Percentiles rank a stretch among this genome's conserved stretches.
Conservation (phyloP, 1,284 basidiomycete species). For the Agroathelia rolfsii region DNA sequence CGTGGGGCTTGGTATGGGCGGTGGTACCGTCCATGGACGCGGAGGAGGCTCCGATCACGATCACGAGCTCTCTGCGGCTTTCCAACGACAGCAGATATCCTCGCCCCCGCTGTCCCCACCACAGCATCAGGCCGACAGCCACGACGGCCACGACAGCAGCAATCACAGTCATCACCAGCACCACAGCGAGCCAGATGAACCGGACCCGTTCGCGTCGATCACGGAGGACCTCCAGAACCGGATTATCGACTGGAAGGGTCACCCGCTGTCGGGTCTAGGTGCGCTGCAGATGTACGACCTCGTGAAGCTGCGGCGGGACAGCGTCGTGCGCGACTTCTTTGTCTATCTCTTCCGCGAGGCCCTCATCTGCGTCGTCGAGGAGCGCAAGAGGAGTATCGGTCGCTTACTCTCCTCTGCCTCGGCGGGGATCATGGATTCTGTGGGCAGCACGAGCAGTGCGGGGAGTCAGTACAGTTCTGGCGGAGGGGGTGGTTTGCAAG, state of each 20-base stretch:
- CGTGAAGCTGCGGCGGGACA: constrained; percentile 78
- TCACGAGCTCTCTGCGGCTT: too few species aligned
- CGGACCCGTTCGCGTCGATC: constrained; percentile 69
- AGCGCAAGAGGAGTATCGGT: constrained; percentile 74
- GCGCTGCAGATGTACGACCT: constrained; percentile 86
- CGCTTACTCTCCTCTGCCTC: constrained; percentile 56
- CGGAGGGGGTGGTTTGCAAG: too few species aligned
- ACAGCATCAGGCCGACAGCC: constrained; percentile 18
- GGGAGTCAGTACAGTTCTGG: constrained; percentile 33
- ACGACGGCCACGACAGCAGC: constrained; percentile 18
- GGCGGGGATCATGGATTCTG: constrained; percentile 35
- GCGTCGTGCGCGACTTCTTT: constrained; percentile 82
- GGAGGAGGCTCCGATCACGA: too few species aligned
- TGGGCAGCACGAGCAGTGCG: constrained; percentile 30
- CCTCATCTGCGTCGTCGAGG: constrained; percentile 92
- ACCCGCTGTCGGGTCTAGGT: constrained; percentile 80
- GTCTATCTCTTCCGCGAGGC: constrained; percentile 96
- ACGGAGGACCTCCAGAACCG: constrained; percentile 81
- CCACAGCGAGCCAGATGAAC: constrained; percentile 28
- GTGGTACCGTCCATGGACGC: too few species aligned
- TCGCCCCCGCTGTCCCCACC: constrained; percentile 29
- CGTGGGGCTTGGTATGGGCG: too few species aligned
- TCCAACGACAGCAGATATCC: too few species aligned
- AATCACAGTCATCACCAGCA: constrained; percentile 11
- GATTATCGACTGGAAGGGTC: constrained; percentile 91